These are phyloP conservation scores for Salix koriyanagi DNA, from an alignment of 345 rosid species.

Conservation along the genomic window DNA sequence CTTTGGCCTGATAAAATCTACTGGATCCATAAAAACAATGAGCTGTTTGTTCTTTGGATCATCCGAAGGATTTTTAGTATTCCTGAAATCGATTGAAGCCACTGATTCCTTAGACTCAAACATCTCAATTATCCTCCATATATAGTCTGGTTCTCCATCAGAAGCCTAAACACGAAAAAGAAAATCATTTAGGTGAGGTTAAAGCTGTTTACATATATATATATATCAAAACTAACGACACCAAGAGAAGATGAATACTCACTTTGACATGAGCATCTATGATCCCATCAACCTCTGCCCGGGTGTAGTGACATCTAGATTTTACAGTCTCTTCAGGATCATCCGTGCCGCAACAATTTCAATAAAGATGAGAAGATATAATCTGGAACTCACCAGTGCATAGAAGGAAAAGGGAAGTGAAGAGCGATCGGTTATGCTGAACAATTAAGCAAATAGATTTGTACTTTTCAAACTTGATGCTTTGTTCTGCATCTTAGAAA, in stretches of 20 bases:
- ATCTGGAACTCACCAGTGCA: neutral
- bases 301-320: slow-evolving; percentile 43
- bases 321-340: slow-evolving; percentile 31
- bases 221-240: neutral
- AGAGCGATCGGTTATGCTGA: neutral
- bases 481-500: slow-evolving; percentile 22
- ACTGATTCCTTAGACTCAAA: slow-evolving; percentile 72
- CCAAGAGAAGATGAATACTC: slow-evolving; percentile 5
- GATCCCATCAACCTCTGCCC: slow-evolving; percentile 48
- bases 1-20: slow-evolving; percentile 59
- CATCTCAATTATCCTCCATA: slow-evolving; percentile 59
- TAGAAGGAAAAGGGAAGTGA: neutral
- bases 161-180: slow-evolving; percentile 35
- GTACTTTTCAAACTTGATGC: neutral
- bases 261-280: slow-evolving; percentile 59
- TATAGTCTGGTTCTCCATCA: slow-evolving; percentile 37
- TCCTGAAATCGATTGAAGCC: slow-evolving; percentile 67
- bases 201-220: too few relatives aligned
- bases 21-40: slow-evolving; percentile 22
- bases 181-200: neutral
- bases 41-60: slow-evolving; percentile 15
- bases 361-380: neutral
- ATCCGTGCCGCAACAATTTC: slow-evolving; percentile 12
- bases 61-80: slow-evolving; percentile 39
- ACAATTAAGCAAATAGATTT: neutral